Evolutionary conservation across 495 filamentous ascomycete species (phyloP), one percentile per base, ranked within the genome.

Genomic region (Neurospora sp.): DNA sequence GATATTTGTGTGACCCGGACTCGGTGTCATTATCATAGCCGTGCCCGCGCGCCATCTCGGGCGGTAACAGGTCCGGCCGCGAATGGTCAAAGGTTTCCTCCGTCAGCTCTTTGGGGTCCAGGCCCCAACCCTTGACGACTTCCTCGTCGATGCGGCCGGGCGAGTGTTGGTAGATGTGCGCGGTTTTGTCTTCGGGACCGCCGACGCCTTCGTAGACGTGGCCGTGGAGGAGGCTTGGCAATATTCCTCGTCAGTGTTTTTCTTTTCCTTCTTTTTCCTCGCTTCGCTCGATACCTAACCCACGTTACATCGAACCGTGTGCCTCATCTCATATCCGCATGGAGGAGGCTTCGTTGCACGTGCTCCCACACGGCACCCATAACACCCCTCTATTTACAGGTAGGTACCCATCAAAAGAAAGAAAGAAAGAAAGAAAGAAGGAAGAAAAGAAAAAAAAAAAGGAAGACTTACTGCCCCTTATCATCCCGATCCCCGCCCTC

Each of bases 401-500:
- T 35, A 35, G 27, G 31, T 31, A 35, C 35, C 35, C 35, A 35
- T 35, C 35, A 35, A 35, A 35, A 35, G 35, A 35, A 35, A 35
- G 35, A 35, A 35, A 35, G 35, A 31, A 31, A 31, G 31, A 31
- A 31, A 31, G 31, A 31, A 31, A 31, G 12, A 27, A 27, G 27
- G 2, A 27, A 27, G 2, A 2, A 27, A 27, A 42, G 27, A 27
- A 27, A 27, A 27, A 2, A 27, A 27, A 27, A 27, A 27, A 27
- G 2, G 2, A 40, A 14, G 9, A 0, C 77, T 73, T 73, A 85
- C 83, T 79, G 75, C 35, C 82, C 81, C 27, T 75, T 78, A 9
- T 78, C 78, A 74, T 83, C 82, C 7, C 81, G 38, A 12, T 76
- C 77, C 0, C 83, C 83, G n/a, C 82, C 82, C 69, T 85, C 82